Evolutionary conservation across 2,329 filamentous ascomycete genomes (phyloP).

Genomic region (Elsinoe arachidis): DNA sequence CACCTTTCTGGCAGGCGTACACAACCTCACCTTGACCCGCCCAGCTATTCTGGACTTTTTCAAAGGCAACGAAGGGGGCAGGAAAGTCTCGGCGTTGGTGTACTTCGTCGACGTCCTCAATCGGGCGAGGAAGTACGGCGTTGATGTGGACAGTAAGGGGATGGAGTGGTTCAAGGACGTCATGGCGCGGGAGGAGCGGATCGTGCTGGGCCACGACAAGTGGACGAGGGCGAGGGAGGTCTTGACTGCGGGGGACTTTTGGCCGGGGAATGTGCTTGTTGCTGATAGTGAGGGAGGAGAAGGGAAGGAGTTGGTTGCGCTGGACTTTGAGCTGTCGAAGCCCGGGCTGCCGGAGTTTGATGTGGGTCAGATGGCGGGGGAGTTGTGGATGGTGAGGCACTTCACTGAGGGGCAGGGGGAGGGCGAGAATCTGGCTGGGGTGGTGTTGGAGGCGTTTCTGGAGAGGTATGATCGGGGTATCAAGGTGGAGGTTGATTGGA

Average conservation of each 20-base stretch:
- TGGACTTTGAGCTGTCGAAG: slow-evolving; percentile 6
- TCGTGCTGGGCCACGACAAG: background rate
- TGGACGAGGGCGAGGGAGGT: background rate
- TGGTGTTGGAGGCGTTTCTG: background rate
- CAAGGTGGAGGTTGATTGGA: background rate
- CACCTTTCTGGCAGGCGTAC: background rate
- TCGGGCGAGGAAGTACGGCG: background rate
- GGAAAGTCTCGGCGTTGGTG: background rate
- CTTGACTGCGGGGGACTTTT: background rate
- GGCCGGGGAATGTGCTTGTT: background rate
- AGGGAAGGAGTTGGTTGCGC: background rate
- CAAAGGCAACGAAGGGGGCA: background rate
- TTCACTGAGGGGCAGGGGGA: background rate
- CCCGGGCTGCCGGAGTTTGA: background rate
- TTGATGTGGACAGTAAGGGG: background rate
- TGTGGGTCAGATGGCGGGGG: background rate
- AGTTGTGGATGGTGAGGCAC: slow-evolving; percentile 6
- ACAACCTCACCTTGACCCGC: background rate
- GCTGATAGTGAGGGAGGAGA: background rate
- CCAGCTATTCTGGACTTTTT: background rate
- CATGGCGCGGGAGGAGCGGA: background rate
- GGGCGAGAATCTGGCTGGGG: background rate
- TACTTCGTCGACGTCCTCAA: background rate
- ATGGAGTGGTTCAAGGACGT: background rate
- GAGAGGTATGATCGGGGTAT: background rate